Conservation (phyloP, 2,329 filamentous ascomycete genomes). For the Beauveria australis region DNA sequence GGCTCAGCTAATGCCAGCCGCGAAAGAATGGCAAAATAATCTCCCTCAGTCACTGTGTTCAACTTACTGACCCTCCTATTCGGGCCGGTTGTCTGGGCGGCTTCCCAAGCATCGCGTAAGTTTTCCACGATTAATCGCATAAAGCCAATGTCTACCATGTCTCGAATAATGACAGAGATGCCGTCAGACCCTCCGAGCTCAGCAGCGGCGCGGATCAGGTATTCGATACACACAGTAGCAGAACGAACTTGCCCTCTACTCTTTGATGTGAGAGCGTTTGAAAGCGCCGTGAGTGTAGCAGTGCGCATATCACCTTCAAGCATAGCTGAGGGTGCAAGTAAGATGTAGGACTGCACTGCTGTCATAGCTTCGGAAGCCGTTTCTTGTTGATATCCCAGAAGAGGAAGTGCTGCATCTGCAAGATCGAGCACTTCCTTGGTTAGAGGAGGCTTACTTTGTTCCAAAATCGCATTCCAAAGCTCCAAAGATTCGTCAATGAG, state of each 20-base stretch:
- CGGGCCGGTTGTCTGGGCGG: constrained; percentile 75
- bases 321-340: constrained; percentile 61
- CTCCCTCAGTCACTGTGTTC: constrained; percentile 67
- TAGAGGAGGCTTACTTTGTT: constrained; percentile 55
- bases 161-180: constrained; percentile 54
- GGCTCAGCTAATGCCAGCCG: constrained; percentile 70
- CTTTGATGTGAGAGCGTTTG: constrained; percentile 39
- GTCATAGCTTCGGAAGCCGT: constrained; percentile 53
- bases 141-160: constrained; percentile 56
- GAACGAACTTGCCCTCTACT: constrained; percentile 51
- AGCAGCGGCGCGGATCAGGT: constrained; percentile 55
- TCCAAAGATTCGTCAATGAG: constrained; percentile 88
- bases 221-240: constrained; percentile 54
- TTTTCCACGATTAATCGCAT: constrained; percentile 56
- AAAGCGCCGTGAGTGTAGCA: constrained; percentile 41
- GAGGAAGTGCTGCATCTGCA: constrained; percentile 53
- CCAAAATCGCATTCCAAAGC: constrained; percentile 71
- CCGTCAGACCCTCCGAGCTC: constrained; percentile 53
- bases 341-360: constrained; percentile 62
- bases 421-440: constrained; percentile 55
- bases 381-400: constrained; percentile 59
- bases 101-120: constrained; percentile 61
- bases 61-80: constrained; percentile 62
- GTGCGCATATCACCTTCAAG: constrained; percentile 47
- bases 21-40: constrained; percentile 78